Conservation (phyloP, 768 basidiomycete genomes). For the Hemileccinum impolitum region DNA sequence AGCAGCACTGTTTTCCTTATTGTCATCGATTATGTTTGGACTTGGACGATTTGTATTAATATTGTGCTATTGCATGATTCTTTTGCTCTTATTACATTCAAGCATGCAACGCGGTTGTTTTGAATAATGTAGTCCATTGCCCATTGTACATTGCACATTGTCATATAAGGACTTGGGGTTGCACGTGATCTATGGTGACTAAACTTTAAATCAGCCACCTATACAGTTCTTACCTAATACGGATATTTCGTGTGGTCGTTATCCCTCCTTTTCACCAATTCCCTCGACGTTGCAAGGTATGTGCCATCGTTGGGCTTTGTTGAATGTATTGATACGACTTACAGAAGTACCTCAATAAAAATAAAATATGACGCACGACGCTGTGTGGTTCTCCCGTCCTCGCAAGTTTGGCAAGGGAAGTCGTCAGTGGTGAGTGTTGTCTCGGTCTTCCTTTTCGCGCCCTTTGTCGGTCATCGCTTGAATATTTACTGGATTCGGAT, state of each 20-base stretch:
- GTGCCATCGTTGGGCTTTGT: not conserved
- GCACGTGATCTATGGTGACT: conserved; percentile 1
- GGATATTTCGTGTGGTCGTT: not conserved
- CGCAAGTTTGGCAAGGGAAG: conserved; percentile 94
- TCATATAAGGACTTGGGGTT: no score
- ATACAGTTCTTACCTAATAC: conserved; percentile 21
- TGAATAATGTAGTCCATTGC: no score
- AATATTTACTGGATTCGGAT: not conserved
- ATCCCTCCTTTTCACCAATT: not conserved
- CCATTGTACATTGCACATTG: not conserved
- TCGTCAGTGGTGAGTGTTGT: conserved; percentile 82
- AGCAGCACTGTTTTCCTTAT: conserved; percentile 5
- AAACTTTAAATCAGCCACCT: conserved; percentile 27
- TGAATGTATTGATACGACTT: not conserved
- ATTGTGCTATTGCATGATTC: not conserved
- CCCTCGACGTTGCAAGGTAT: conserved; percentile 22
- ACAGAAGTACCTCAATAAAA: conserved; percentile 24
- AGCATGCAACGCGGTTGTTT: not conserved
- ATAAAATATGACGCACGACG: conserved; percentile 99
- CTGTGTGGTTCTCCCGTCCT: conserved; percentile 96
- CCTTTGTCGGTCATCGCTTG: not conserved
- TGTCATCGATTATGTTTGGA: conserved; percentile 10
- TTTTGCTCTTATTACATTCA: not conserved
- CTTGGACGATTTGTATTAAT: not conserved
- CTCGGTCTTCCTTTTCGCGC: not conserved